Evolutionary conservation across 1,139 yeast species (phyloP).

Genomic region (Blastobotrys raffinosifermentans): DNA sequence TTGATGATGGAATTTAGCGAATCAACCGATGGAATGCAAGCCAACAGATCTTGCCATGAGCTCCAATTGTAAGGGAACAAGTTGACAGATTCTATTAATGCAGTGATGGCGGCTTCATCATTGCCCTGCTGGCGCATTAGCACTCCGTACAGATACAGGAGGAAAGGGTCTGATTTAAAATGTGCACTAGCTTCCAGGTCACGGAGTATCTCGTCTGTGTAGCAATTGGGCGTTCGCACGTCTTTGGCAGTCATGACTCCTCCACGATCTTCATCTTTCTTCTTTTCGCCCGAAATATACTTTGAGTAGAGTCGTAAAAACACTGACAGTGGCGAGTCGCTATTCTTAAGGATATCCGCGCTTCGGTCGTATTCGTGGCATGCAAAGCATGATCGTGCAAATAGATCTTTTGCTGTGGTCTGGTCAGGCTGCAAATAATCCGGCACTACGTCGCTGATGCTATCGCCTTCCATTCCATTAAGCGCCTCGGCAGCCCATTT

Average conservation of each 20-base stretch:
- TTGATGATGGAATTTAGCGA: conserved; percentile 33
- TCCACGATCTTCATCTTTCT: conserved; percentile 65
- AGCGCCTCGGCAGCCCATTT: conserved; percentile 81
- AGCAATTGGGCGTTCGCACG: conserved; percentile 31
- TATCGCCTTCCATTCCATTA: conserved; percentile 16
- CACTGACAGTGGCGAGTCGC: conserved; percentile 43
- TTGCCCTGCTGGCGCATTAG: conserved; percentile 60
- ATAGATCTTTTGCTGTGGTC: conserved; percentile 26
- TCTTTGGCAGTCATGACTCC: conserved; percentile 50
- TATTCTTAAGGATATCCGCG: conserved; percentile 47
- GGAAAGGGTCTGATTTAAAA: conserved; percentile 46
- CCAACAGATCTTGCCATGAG: conserved; percentile 79
- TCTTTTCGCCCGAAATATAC: conserved; percentile 68
- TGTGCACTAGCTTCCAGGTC: conserved; percentile 25
- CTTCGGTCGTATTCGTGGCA: conserved; percentile 85
- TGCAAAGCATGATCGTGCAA: conserved; percentile 73
- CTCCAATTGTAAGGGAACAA: conserved; percentile 87
- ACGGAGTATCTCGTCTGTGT: conserved; percentile 29
- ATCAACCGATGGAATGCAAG: conserved; percentile 58
- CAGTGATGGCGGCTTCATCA: conserved; percentile 50
- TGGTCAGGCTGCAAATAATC: conserved; percentile 12
- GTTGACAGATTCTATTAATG: conserved; percentile 52
- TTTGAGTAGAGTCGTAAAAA: conserved; percentile 66
- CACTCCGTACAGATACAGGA: conserved; percentile 59
- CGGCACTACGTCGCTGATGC: conserved; percentile 12